These are phyloP conservation scores for Fagus crenata DNA, from an alignment of 306 rosid species.

Conservation along the genomic window DNA sequence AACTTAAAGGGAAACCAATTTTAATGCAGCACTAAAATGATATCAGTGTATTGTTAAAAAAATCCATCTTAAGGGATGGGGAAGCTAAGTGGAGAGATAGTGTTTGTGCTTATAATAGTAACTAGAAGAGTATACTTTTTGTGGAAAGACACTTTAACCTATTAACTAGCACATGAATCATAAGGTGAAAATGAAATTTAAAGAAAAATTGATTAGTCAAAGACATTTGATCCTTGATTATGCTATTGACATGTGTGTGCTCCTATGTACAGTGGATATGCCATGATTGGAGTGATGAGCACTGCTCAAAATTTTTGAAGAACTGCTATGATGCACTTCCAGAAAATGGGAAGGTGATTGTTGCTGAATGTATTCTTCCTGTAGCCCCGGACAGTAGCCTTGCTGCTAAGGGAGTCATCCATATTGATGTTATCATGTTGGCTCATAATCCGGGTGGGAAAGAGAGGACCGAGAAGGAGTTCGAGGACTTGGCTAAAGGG, in stretches of 20 bases:
- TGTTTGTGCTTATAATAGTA: too few relatives aligned
- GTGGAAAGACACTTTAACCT: background rate
- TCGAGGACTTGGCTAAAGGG: constrained; percentile 65
- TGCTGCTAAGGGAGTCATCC: constrained; percentile 73
- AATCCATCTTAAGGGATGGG: background rate
- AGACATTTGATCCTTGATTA: background rate
- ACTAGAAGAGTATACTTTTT: background rate
- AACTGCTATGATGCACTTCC: constrained; percentile 80
- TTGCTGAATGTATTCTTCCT: constrained; percentile 89
- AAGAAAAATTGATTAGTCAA: background rate
- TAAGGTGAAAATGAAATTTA: background rate
- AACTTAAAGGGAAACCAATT: background rate
- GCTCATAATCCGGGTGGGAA: constrained; percentile 92
- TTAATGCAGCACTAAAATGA: background rate
- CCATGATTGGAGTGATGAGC: constrained; percentile 94
- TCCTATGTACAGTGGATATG: constrained; percentile 63
- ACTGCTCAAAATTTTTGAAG: constrained; percentile 77
- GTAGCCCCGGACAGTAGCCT: constrained; percentile 78
- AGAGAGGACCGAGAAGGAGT: constrained; percentile 85
- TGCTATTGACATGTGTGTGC: constrained; percentile 12
- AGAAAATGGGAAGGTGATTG: constrained; percentile 76
- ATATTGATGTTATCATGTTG: constrained; percentile 79
- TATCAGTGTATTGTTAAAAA: background rate
- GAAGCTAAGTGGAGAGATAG: background rate
- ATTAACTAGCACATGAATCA: background rate